Evolutionary conservation across 192 early-diverging fungal genomes (phyloP).

Genomic region (Rhizophagus prolifer): DNA sequence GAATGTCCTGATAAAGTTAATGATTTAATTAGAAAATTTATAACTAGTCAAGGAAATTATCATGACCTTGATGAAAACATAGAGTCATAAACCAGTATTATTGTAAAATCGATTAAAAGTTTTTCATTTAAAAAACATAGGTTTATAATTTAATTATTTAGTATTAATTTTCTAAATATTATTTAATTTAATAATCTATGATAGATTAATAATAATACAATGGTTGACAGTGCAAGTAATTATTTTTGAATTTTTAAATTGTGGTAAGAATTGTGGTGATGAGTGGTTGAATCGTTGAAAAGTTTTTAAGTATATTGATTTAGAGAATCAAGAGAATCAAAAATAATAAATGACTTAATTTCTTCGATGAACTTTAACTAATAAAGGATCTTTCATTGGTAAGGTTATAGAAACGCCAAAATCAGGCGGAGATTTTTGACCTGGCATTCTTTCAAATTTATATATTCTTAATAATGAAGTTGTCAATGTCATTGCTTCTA

Average conservation of each 20-base stretch:
- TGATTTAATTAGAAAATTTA: constrained; percentile 18
- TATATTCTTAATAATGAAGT: constrained; percentile 38
- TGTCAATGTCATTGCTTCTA: constrained; percentile 38
- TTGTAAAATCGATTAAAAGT: too few relatives aligned
- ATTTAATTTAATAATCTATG: too few relatives aligned
- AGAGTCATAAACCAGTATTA: neutral
- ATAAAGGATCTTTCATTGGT: constrained; percentile 42
- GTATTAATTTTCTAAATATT: too few relatives aligned
- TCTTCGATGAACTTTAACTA: constrained; percentile 32
- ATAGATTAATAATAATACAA: too few relatives aligned
- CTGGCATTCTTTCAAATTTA: constrained; percentile 37
- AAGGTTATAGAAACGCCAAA: constrained; percentile 37
- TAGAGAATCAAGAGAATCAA: too few relatives aligned
- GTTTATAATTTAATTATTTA: too few relatives aligned
- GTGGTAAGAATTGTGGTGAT: too few relatives aligned
- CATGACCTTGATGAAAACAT: constrained; percentile 4
- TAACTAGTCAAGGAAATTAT: constrained; percentile 1
- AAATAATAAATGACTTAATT: neutral
- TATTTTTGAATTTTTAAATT: too few relatives aligned
- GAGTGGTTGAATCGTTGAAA: too few relatives aligned
- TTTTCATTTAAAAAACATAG: too few relatives aligned
- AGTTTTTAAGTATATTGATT: too few relatives aligned
- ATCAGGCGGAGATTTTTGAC: constrained; percentile 17
- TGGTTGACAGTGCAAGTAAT: too few relatives aligned
- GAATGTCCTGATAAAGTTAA: constrained; percentile 26